phyloP scores from a whole-genome alignment of 2,329 filamentous ascomycete species.

The Beauveria sp. region DNA sequence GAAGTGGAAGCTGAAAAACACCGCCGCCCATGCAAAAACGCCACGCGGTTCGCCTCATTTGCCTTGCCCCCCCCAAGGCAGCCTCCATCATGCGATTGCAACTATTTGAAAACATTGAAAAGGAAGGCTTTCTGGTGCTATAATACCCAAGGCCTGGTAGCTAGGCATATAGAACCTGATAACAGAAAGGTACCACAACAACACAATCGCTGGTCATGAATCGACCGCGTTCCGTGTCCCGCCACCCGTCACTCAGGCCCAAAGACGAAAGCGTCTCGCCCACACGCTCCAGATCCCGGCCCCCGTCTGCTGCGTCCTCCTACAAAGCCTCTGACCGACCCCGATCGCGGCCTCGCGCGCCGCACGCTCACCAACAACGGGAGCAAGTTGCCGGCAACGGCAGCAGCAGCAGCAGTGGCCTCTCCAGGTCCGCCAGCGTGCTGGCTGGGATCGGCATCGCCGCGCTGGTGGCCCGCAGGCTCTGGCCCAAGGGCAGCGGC shows the following conservation, averaged over 20 bases:
- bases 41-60: slow-evolving; percentile 7
- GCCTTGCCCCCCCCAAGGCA: neutral
- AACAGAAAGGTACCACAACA: neutral
- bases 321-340: neutral
- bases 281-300: neutral
- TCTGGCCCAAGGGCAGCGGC: slow-evolving; percentile 25
- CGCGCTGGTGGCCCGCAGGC: slow-evolving; percentile 26
- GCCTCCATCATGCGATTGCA: neutral
- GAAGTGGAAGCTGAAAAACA: neutral
- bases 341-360: neutral
- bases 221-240: slow-evolving; percentile 10
- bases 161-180: neutral
- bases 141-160: too few relatives aligned
- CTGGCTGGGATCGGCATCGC: slow-evolving; percentile 29
- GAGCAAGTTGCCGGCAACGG: neutral
- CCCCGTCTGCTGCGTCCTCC: neutral
- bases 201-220: neutral
- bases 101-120: neutral
- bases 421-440: slow-evolving; percentile 21
- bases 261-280: neutral
- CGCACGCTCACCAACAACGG: neutral
- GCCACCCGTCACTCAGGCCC: neutral
- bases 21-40: neutral
- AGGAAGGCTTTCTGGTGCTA: neutral
- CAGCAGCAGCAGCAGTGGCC: slow-evolving; percentile 4